These are phyloP conservation scores for Flagelloscypha sp. DNA, from an alignment of 768 basidiomycete genomes.

Conservation along the genomic window DNA sequence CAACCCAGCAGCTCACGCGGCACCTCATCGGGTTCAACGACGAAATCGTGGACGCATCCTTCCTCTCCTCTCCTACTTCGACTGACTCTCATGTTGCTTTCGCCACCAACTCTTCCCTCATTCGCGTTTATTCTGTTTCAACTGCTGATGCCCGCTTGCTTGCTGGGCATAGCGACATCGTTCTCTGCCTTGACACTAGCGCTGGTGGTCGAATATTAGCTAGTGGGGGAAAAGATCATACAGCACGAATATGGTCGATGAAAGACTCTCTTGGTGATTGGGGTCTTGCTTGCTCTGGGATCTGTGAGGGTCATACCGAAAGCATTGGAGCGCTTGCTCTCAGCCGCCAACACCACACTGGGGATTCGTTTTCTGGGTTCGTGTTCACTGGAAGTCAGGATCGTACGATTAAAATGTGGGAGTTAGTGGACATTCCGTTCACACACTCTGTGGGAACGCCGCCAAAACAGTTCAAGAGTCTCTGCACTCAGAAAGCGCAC, in stretches of 20 bases:
- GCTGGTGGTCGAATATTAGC: slow-evolving; percentile 65
- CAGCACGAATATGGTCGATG: slow-evolving; percentile 77
- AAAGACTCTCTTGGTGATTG: slow-evolving; percentile 19
- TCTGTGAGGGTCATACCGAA: slow-evolving; percentile 92
- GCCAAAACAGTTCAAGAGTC: slow-evolving; percentile 69
- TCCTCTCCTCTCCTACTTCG: slow-evolving; percentile 43
- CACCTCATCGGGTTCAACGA: slow-evolving; percentile 97
- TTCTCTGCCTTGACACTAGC: slow-evolving; percentile 73
- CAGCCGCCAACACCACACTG: too few species aligned
- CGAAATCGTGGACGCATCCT: slow-evolving; percentile 87
- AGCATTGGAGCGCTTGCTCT: slow-evolving; percentile 87
- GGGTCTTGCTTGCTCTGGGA: slow-evolving; percentile 70
- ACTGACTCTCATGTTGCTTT: slow-evolving; percentile 76
- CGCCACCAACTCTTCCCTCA: slow-evolving; percentile 95
- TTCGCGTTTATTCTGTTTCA: slow-evolving; percentile 76
- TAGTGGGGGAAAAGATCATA: slow-evolving; percentile 88
- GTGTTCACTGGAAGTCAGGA: slow-evolving; percentile 96
- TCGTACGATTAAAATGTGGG: slow-evolving; percentile 98
- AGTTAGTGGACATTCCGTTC: slow-evolving; percentile 51
- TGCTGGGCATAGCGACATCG: slow-evolving; percentile 85
- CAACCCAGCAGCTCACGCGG: slow-evolving; percentile 52
- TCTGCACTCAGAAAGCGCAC: slow-evolving; percentile 85
- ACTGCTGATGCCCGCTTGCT: slow-evolving; percentile 80
- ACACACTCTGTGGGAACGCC: slow-evolving; percentile 19
- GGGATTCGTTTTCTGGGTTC: too few species aligned